Evolutionary conservation across 2,329 filamentous ascomycete species (phyloP), one percentile per base, ranked within the genome.

Genomic region (Nemania serpens): DNA sequence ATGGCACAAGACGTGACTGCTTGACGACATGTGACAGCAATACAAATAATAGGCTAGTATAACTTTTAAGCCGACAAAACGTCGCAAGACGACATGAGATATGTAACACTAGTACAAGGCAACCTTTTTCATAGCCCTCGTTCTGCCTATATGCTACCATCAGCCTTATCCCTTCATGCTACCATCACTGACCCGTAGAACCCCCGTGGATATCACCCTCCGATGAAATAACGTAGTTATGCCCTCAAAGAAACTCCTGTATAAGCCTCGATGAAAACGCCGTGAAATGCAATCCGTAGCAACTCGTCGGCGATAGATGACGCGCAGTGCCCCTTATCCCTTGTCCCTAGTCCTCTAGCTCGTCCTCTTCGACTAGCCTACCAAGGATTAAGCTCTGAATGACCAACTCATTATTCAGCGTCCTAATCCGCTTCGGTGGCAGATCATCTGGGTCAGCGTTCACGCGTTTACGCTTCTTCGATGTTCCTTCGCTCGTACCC

Each of bases 341-440:
- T 29, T 29, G 4, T 7, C 25, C 25, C 57, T 60, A 70, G 43
- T 66, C 68, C 20, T 71, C 67, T 68, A 79, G 70, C 66, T 86
- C 82, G 12, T 78, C 81, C 51, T 86, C 84, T 63, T 91, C 88
- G 54, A 93, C 84, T 67, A 97, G 77, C 62, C 87, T 85, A 0
- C 93, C 94, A 52, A 97, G 75, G 65, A 99, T 97, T 61, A 98
- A 79, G 74, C 93, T 97, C 80, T 99, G 94, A 57, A 96, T 88
- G 20, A 98, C 87, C 72, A 94, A 87, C 76, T 98, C 94, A 73
- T 96, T 89, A 58, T 88, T 89, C 54, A 96, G 84, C 46, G 95
- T 83, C 64, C 83, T 84, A 39, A 93, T 80, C 62, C 76, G 83
- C 68, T 82, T 80, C 12, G 81, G 78, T 45, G 77, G 70, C 15